Evolutionary conservation across 225 moss, liverwort and hornwort genomes (phyloP), one percentile per base, ranked within the genome.

Genomic region (Takakia lepidozioides): DNA sequence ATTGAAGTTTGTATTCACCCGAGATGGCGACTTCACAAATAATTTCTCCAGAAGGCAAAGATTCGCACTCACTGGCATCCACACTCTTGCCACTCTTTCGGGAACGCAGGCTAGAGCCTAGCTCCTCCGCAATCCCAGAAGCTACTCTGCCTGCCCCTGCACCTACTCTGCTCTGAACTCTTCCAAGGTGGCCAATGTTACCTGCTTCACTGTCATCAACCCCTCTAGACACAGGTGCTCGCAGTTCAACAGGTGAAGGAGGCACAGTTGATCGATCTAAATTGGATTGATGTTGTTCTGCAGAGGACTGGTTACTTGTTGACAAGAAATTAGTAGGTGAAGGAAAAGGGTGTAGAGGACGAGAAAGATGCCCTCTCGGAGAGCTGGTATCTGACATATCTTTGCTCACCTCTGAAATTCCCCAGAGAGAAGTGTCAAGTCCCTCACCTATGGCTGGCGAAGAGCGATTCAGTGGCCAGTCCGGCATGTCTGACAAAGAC

Each of bases 351-450:
- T 6, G 73, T 62, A 22, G 69, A 78, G 66, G 73, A 72, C 1
- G 73, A 58, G 73, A 69, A 22, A 73, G 59, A 0, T 62, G 56
- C 0, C 57, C 69, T 26, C 62, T 21, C n/a, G n/a, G n/a, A 24
- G 73, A 78, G 46, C 65, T 69, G 21, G 65, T 43, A 1, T 64
- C 72, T 36, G 77, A 77, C 26, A 61, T 56, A n/a, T 69, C 72
- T 55, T 73, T 78, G 52, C 78, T 78, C 72, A 62, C 44, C 14
- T 78, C 72, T 3, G 24, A 22, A 13, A 62, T 63, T 2, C 60
- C 69, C 35, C 65, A 66, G 29, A 72, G 78, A 32, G 78, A 73
- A 52, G 68, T 72, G 3, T 69, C 52, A 7, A 65, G 65, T 15
- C 62, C 58, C 59, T 73, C 78, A 5, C 62, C 56, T 13, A 78